Evolutionary conservation across 768 basidiomycete species (phyloP), one percentile per base, ranked within the genome.

Genomic region (Coprinellus micaceus): DNA sequence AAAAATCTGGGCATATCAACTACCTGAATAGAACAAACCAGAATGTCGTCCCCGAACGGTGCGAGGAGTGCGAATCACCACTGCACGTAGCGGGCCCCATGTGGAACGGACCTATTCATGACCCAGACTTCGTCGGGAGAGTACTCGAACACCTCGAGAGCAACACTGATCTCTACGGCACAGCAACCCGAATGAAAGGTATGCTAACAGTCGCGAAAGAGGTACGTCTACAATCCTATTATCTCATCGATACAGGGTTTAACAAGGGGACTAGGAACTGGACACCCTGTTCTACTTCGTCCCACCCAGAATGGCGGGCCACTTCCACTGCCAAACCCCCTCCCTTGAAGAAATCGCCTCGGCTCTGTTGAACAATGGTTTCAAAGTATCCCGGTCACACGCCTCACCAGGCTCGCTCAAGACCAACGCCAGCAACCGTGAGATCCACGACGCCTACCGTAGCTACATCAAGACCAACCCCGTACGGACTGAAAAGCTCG

Each of bases 31-130:
- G 92, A 66, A 85, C 83, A 11, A 84, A 81, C 30, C 62, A 79
- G 1, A 91, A 89, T 0, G 73, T 85, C 1, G 82, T 86, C 2
- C 60, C 82, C 13, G 77, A 82, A 30, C 78, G 75, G 61, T 99
- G 97, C 66, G 82, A 84, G 0, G 89, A 98, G 67, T 99, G 96
- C 66, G 84, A 86, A 15, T 83, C 82, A 4, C 71, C 74, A 15
- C 71, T 93, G 60, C 91, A 95, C 70, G 91, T 94, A 65, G 92
- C 89, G 19, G 97, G 97, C 1, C 97, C 97, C 0, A 95, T 99
- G 91, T 98, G 97, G 97, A 85, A 89, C 4, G 94, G 88, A 1
- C 83, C 88, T 1, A 71, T 99, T 22, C 97, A 99, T 64, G 81
- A 94, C 66, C 62, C 73, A 1, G 76, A 74, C 5, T 99, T 98